phyloP scores from a whole-genome alignment of 1,284 basidiomycete species.

The Vanrija pseudolonga region DNA sequence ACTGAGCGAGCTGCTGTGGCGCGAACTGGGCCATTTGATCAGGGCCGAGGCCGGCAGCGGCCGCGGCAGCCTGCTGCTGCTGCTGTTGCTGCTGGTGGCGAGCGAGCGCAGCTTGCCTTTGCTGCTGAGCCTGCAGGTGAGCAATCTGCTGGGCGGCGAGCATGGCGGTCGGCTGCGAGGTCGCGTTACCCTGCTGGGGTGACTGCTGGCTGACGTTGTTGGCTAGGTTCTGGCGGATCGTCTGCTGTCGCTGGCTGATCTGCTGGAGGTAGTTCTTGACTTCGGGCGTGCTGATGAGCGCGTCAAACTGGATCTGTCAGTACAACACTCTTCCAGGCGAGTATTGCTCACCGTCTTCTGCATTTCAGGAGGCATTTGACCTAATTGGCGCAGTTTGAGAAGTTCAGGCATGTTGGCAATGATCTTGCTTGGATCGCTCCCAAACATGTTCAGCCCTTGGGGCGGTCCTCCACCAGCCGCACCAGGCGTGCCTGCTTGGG shows the following conservation, averaged over 20 bases:
- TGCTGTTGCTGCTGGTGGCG: slow-evolving; percentile 15
- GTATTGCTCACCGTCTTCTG: slow-evolving; percentile 12
- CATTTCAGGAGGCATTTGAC: slow-evolving; percentile 16
- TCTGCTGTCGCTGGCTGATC: slow-evolving; percentile 9
- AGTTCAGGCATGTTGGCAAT: slow-evolving; percentile 17
- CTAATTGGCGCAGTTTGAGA: slow-evolving; percentile 14
- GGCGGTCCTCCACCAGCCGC: not conserved
- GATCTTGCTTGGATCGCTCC: slow-evolving; percentile 10
- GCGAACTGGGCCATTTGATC: slow-evolving; percentile 12
- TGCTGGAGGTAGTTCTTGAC: slow-evolving; percentile 15
- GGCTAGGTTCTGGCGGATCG: slow-evolving; percentile 11
- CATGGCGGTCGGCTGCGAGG: slow-evolving; percentile 15
- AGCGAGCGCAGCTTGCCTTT: slow-evolving; percentile 9
- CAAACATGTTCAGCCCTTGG: slow-evolving; percentile 6
- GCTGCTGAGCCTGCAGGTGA: slow-evolving; percentile 18
- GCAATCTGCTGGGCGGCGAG: slow-evolving; percentile 24
- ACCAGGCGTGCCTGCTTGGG: slow-evolving; percentile 6
- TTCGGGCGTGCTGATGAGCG: slow-evolving; percentile 13
- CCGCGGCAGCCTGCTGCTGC: slow-evolving; percentile 13
- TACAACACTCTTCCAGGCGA: not conserved
- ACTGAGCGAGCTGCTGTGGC: slow-evolving; percentile 17
- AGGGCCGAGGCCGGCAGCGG: slow-evolving; percentile 7
- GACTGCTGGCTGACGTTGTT: slow-evolving; percentile 5
- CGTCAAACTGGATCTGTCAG: slow-evolving; percentile 15
- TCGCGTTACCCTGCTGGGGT: slow-evolving; percentile 1